Evolutionary conservation across 2,329 filamentous ascomycete species (phyloP), one percentile per base, ranked within the genome.

Genomic region (Pezicula carpinea): DNA sequence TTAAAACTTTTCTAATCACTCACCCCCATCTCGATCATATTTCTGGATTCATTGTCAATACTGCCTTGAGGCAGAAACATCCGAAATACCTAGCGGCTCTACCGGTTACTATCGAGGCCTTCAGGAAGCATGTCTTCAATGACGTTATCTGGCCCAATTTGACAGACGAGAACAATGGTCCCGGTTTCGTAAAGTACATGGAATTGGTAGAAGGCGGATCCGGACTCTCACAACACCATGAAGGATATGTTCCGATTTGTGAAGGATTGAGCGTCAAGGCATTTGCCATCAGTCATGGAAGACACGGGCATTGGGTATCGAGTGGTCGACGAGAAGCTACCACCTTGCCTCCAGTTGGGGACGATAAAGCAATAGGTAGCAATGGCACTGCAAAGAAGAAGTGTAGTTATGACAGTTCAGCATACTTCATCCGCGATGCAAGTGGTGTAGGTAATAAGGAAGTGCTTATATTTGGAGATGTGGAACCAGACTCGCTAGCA

Each of bases 21-120:
- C 93, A 99, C 66, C 89, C 93, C n/a, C 93, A 99, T 68, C 77
- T 99, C 1, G 93, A 99, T 61, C 93, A 99, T 66, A 83, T 97
- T 18, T 83, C 88, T 17, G 93, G 87, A 10, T 88, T 97, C 56
- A 88, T 93, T 26, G 85, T 97, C 64, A 97, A 97, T 66, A 96
- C 92, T 0, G 91, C 93, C 5, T 85, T 87, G 3, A 80, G 95
- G 17, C 85, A 89, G 23, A 87, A 87, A 23, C 81, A 84, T 22
- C 89, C 90, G 0, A 99, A 97, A 67, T 82, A 86, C 19, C 73
- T 99, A 13, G 90, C 92, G 1, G 92, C 87, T 0, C 71, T 97
- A 4, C 89, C 91, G 0, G 85, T 82, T 22, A 95, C 92, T n/a
- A 91, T 99, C 43, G 78, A 89, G 39, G 91, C 92, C 0, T 84